Base-by-base conservation (phyloP, 1,284 basidiomycete species). In the Cutaneotrichosporon sp. region DNA sequence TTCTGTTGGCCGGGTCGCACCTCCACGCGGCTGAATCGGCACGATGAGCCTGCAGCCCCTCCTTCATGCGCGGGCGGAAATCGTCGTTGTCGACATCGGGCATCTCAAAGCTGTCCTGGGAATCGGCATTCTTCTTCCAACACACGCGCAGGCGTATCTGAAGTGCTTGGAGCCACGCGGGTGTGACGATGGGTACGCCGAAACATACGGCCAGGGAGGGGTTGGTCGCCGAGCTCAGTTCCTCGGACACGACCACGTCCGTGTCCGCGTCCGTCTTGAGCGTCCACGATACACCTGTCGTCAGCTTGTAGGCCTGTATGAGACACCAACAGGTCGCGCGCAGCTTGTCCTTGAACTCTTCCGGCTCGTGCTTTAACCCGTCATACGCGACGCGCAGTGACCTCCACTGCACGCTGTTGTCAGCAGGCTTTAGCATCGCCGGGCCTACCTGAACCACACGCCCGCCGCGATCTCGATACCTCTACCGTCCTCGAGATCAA, bases 81-180 rank as follows among this genome's bases (percentile, higher is more conserved):
- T 53, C 49, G 14, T 48, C 43, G 17, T 51, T 50, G 8, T 51
- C 49, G 3, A 44, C 45, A 23, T 64, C 54, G 13, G 71, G 71
- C n/a, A 72, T 17, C 1, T 15, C 15, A 45, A 72, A 72, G 41
- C 64, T 67, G 47, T 71, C 68, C 48, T 68, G 49, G 9, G 54
- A 58, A 54, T 71, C 70, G 8, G 67, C 69, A 22, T 59, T 59
- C 38, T 61, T 57, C 42, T 68, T 69, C 71, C 70, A 72, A 57
- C 69, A 66, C 2, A 51, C 50, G 8, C 42, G 49, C 14, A 68
- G 47, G 1, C 59, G 54, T 10, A 34, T 26, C 13, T 52, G 20
- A 9, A 73, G 55, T 3, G 54, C 53, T 9, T 58, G 34, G 8
- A 71, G 51, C 59, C 60, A 73, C 1, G 38, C 23, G 3, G 68